phyloP scores from a whole-genome alignment of 176 grass and related monocot genomes.

The Eleusine indica region DNA sequence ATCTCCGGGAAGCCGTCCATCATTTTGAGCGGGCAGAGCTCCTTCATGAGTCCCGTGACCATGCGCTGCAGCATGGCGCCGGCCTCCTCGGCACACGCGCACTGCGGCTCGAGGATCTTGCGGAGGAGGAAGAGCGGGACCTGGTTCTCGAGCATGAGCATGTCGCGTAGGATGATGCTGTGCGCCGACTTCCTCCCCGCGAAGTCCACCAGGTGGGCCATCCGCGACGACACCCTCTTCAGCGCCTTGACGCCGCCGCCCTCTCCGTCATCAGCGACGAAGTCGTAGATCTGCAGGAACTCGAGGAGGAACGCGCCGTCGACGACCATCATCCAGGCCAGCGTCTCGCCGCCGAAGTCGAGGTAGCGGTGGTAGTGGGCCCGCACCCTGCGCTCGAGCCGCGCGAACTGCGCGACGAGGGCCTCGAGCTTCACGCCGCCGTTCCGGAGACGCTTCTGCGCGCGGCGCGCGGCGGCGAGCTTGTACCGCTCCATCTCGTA shows the following conservation, averaged over 20 bases:
- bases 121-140: slow-evolving; percentile 71
- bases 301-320: slow-evolving; percentile 88
- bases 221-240: slow-evolving; percentile 58
- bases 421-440: slow-evolving; percentile 42
- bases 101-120: slow-evolving; percentile 66
- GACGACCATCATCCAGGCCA: slow-evolving; percentile 87
- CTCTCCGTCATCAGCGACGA: neutral
- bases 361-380: slow-evolving; percentile 86
- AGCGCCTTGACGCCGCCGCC: slow-evolving; percentile 32
- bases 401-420: slow-evolving; percentile 60
- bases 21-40: slow-evolving; percentile 82
- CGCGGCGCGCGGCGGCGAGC: slow-evolving; percentile 66
- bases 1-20: slow-evolving; percentile 55
- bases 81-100: slow-evolving; percentile 41
- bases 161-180: slow-evolving; percentile 64
- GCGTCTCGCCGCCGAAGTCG: slow-evolving; percentile 78
- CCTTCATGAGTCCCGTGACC: slow-evolving; percentile 66
- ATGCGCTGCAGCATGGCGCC: slow-evolving; percentile 49
- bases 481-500: slow-evolving; percentile 95
- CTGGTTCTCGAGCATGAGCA: slow-evolving; percentile 94
- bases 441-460: slow-evolving; percentile 57
- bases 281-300: slow-evolving; percentile 73
- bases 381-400: slow-evolving; percentile 63
- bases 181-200: slow-evolving; percentile 71
- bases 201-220: slow-evolving; percentile 80